phyloP scores from a whole-genome alignment of 768 basidiomycete genomes.

The Xanthoconium purpureum region DNA sequence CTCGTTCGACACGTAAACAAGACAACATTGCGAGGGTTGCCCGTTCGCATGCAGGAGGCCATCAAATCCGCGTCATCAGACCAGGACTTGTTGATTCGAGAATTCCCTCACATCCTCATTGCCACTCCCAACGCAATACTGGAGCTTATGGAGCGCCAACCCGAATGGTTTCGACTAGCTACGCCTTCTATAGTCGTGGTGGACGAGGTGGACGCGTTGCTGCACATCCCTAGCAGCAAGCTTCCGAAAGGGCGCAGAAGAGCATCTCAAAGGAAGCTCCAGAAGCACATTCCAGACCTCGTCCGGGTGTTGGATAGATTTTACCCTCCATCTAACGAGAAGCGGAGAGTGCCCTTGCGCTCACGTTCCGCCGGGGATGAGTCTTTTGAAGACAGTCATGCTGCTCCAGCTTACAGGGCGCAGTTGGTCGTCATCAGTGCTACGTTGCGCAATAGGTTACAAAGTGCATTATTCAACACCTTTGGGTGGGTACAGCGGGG shows the following conservation, averaged over 20 bases:
- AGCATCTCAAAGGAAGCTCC: conserved; percentile 38
- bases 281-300: conserved; percentile 56
- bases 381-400: conserved; percentile 6
- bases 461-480: conserved; percentile 41
- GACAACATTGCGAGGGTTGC: conserved; percentile 14
- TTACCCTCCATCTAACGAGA: conserved; percentile 37
- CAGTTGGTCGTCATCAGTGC: conserved; percentile 72
- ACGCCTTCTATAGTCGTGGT: conserved; percentile 59
- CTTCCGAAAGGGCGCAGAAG: conserved; percentile 38
- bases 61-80: conserved; percentile 30
- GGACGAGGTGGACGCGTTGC: conserved; percentile 74
- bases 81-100: conserved; percentile 36
- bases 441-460: conserved; percentile 53
- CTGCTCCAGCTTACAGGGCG: conserved; percentile 32
- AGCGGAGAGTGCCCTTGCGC: neutral
- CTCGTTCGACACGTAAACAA: conserved; percentile 52
- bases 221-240: conserved; percentile 46
- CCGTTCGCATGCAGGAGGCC: conserved; percentile 28
- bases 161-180: conserved; percentile 42
- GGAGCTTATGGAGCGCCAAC: conserved; percentile 49
- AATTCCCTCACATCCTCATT: conserved; percentile 65
- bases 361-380: conserved; percentile 1
- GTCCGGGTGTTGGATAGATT: conserved; percentile 58
- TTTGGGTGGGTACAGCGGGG: conserved; percentile 57
- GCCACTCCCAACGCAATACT: conserved; percentile 67